Conservation (phyloP, 345 rosid genomes). For the Eucalyptus pumila region DNA sequence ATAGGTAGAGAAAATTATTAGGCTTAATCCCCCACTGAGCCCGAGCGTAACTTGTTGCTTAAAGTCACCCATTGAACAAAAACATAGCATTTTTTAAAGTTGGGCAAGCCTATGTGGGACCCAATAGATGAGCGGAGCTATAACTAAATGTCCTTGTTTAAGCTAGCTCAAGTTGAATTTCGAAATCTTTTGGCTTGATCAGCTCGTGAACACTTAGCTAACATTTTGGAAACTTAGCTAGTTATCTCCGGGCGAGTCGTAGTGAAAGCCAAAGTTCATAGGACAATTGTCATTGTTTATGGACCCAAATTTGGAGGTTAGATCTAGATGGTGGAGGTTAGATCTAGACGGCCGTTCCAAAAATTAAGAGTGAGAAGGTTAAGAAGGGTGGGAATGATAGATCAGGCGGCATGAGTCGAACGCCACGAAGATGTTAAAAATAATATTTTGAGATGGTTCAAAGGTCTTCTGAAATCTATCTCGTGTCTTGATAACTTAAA, state of each 20-base stretch:
- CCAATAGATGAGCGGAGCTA: neutral
- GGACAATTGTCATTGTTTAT: neutral
- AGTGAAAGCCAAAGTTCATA: neutral
- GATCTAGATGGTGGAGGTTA: neutral
- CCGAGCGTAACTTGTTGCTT: neutral
- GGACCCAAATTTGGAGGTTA: rapidly evolving
- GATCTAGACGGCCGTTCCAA: neutral
- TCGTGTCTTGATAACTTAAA: neutral
- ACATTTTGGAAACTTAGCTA: neutral
- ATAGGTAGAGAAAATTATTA: neutral
- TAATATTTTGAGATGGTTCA: rapidly evolving
- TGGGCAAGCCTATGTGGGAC: neutral
- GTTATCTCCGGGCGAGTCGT: rapidly evolving
- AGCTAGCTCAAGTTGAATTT: neutral
- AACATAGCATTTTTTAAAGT: neutral
- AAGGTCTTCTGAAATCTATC: neutral
- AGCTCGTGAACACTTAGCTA: neutral
- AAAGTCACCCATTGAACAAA: neutral
- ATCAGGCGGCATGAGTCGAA: neutral
- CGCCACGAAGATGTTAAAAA: neutral
- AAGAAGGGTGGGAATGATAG: neutral
- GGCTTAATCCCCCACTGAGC: neutral
- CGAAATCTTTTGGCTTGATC: neutral
- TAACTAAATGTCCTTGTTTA: neutral
- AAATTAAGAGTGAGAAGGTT: neutral